Conservation (phyloP, 2,329 filamentous ascomycete species). For the Didymella arachidicola region DNA sequence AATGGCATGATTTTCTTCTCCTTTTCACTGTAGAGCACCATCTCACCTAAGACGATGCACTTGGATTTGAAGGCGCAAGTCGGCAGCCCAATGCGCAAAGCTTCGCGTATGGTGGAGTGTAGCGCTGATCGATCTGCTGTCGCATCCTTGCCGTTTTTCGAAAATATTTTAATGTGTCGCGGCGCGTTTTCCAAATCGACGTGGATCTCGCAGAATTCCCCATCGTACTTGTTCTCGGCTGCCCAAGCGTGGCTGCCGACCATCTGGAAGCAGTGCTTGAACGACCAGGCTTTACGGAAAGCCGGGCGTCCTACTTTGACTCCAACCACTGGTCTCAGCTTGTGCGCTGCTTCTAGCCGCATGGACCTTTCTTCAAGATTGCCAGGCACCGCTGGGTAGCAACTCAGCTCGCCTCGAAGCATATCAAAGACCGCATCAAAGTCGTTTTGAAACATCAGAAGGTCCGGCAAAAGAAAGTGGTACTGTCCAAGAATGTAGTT, state of each 20-base stretch:
- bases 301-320: slow-evolving; percentile 57
- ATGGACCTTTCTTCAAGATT: slow-evolving; percentile 40
- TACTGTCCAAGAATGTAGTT: slow-evolving; percentile 65
- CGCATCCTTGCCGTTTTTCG: slow-evolving; percentile 90
- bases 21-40: slow-evolving; percentile 77
- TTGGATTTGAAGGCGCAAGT: slow-evolving; percentile 67
- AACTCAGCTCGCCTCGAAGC: slow-evolving; percentile 56
- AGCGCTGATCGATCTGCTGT: slow-evolving; percentile 72
- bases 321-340: slow-evolving; percentile 51
- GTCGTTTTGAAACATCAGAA: slow-evolving; percentile 74
- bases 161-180: slow-evolving; percentile 78
- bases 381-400: slow-evolving; percentile 51
- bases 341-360: slow-evolving; percentile 50
- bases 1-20: slow-evolving; percentile 74
- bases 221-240: slow-evolving; percentile 83
- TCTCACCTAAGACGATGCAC: slow-evolving; percentile 84
- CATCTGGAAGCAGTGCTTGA: slow-evolving; percentile 77
- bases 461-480: slow-evolving; percentile 73
- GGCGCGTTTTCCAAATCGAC: slow-evolving; percentile 68
- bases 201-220: slow-evolving; percentile 88
- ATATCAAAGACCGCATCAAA: slow-evolving; percentile 67
- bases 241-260: slow-evolving; percentile 68
- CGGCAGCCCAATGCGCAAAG: slow-evolving; percentile 67
- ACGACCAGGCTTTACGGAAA: slow-evolving; percentile 58
- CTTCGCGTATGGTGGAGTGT: slow-evolving; percentile 69